A percentile compares a stretch with the other conserved stretches of the same genome.
Conservation (phyloP, 305 asterid genomes). For the Rubia occidens region DNA sequence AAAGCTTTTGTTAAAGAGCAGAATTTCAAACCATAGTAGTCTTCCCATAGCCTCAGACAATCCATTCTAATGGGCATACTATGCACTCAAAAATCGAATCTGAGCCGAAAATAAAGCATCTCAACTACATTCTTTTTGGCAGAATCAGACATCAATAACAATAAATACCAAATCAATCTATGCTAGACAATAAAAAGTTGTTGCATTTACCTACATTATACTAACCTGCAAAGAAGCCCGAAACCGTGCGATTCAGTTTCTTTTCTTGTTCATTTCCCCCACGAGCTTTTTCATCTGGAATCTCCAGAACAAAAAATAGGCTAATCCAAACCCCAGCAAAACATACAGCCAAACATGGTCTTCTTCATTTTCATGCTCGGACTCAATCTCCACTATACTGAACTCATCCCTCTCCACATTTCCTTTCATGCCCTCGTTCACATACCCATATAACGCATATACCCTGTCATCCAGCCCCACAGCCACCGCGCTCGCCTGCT, state of each 20-base stretch:
- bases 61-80: too few relatives aligned
- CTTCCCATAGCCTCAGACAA: neutral
- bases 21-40: neutral
- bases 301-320: slow-evolving; percentile 70
- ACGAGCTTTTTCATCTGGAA: slow-evolving; percentile 64
- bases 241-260: slow-evolving; percentile 15
- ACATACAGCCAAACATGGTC: slow-evolving; percentile 62
- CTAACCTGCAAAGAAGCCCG: neutral
- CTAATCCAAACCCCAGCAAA: slow-evolving; percentile 60
- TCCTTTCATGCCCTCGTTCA: slow-evolving; percentile 45
- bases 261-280: slow-evolving; percentile 66
- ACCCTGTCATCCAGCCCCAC: slow-evolving; percentile 62
- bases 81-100: neutral
- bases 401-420: slow-evolving; percentile 48
- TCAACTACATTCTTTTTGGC: neutral
- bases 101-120: neutral
- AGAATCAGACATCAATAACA: neutral
- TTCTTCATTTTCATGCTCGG: slow-evolving; percentile 46
- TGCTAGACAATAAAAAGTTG: neutral
- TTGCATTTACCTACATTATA: neutral
- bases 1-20: neutral
- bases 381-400: slow-evolving; percentile 43
- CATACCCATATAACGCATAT: slow-evolving; percentile 65
- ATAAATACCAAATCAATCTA: neutral
- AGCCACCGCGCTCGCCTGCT: slow-evolving; percentile 54